phyloP scores from a whole-genome alignment of 2,329 filamentous ascomycete genomes.

The Venturia aucupariae region DNA sequence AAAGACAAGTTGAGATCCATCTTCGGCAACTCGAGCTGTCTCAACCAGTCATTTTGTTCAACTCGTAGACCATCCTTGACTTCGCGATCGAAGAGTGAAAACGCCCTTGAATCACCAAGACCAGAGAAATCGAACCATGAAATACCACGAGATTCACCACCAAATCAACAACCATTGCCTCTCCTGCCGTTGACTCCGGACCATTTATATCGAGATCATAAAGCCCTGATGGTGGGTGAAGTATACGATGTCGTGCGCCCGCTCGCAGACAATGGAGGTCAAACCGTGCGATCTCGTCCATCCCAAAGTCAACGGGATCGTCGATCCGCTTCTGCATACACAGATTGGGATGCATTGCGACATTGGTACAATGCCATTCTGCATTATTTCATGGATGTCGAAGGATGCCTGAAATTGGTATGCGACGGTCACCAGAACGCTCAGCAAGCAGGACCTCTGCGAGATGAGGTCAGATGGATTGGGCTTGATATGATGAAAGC shows the following conservation, averaged over 20 bases:
- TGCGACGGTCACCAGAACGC: background rate
- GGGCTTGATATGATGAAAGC: constrained; percentile 5
- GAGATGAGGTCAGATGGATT: constrained; percentile 1
- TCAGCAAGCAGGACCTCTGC: background rate
- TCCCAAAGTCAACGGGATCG: background rate
- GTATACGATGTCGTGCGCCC: constrained; percentile 6
- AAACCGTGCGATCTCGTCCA: background rate
- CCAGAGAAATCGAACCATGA: background rate
- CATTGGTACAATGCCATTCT: constrained; percentile 8
- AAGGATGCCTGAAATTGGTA: constrained; percentile 1
- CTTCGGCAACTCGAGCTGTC: constrained; percentile 1
- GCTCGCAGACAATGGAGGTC: background rate
- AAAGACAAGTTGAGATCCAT: constrained; percentile 3
- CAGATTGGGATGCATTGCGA: constrained; percentile 1
- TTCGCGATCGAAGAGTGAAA: background rate
- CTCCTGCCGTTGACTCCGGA: background rate
- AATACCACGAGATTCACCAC: background rate
- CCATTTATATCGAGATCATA: constrained; percentile 4
- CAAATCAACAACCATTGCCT: background rate
- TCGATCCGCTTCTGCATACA: constrained; percentile 4
- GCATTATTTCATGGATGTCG: constrained; percentile 1
- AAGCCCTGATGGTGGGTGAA: constrained; percentile 8
- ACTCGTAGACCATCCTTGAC: background rate
- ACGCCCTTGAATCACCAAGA: background rate
- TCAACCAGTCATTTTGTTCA: background rate